Base-by-base conservation (phyloP, 2,329 filamentous ascomycete species). In the Scedosporium boydii region DNA sequence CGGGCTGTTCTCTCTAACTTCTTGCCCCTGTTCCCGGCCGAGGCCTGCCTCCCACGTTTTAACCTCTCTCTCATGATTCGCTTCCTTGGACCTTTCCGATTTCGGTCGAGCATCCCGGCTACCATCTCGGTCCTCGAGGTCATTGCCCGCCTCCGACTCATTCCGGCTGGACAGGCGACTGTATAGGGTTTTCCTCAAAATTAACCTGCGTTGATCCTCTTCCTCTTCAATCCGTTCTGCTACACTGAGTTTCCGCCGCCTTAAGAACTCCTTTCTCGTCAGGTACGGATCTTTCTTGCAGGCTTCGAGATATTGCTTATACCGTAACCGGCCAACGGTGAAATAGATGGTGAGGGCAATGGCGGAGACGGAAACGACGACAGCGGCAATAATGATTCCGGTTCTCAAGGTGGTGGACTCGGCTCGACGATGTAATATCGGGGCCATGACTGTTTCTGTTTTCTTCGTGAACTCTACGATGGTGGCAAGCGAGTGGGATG, bases 171-270 rank as follows among this genome's bases (percentile, higher is more conserved):
- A 57, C 14, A 38, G 18, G 23, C 38, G 53, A 48, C 55, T 57
- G 23, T 56, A 26, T 42, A 76, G 66, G 0, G 73, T 75, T 66
- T 76, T 76, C 63, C 71, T 70, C 64, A 76, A 75, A 64, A 76
- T 74, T 55, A 68, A 67, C 42, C 64, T 65, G 14, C 74, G 68
- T 63, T 72, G 69, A 46, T 66, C 63, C 66, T 76, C 74, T 58
- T 73, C 70, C 44, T 73, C 70, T 27, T 68, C 63, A 16, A 67
- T 62, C 6, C 66, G 62, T 34, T 71, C 66, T 23, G 65, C 26
- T 12, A 65, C 60, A 62, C 67, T 71, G 66, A 72, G 67, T 64
- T 69, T 72, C 56, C 69, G 66, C 55, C 65, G 66, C 7, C 65
- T 65, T 4, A 51, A n/a, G 61, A 68, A 67, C 57, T 67, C 66